phyloP scores from a whole-genome alignment of 768 basidiomycete genomes.

The Termitomyces sp. region DNA sequence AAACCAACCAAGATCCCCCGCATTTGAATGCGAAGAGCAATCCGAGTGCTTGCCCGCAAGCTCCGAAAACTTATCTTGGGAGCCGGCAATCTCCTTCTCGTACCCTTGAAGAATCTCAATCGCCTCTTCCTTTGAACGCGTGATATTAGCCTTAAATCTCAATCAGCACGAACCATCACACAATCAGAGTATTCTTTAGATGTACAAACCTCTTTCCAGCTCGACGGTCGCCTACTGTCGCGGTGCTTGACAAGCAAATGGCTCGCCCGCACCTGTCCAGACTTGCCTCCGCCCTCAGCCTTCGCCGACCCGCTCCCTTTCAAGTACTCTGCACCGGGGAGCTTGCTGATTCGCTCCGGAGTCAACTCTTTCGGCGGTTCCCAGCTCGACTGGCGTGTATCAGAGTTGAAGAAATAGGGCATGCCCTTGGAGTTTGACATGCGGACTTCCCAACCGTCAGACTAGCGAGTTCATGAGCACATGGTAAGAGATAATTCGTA shows the following conservation, averaged over 20 bases:
- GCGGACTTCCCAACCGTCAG: slow-evolving; percentile 73
- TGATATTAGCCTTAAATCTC: slow-evolving; percentile 64
- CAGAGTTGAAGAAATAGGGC: slow-evolving; percentile 86
- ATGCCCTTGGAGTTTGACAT: slow-evolving; percentile 73
- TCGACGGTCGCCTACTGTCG: slow-evolving; percentile 72
- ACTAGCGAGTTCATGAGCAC: not conserved
- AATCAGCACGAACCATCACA: not conserved
- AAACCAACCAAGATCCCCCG: slow-evolving; percentile 90
- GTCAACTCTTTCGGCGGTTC: slow-evolving; percentile 62
- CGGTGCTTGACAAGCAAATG: slow-evolving; percentile 93
- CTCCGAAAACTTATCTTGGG: slow-evolving; percentile 63
- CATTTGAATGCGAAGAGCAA: slow-evolving; percentile 79
- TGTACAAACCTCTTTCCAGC: slow-evolving; percentile 75
- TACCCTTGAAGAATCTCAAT: slow-evolving; percentile 69
- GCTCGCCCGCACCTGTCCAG: slow-evolving; percentile 81
- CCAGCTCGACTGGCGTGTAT: slow-evolving; percentile 76
- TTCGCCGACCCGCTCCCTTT: slow-evolving; percentile 4
- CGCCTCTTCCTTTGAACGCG: slow-evolving; percentile 87
- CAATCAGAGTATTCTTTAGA: not conserved
- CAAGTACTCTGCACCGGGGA: slow-evolving; percentile 67
- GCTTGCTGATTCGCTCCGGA: slow-evolving; percentile 51
- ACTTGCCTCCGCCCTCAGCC: slow-evolving; percentile 15
- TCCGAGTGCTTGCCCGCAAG: slow-evolving; percentile 81
- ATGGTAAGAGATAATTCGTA: not conserved
- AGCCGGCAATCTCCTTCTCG: slow-evolving; percentile 55